Evolutionary conservation across 352 stramenopile species (phyloP), one percentile per base, ranked within the genome.

Genomic region (Globisporangium alternatum): DNA sequence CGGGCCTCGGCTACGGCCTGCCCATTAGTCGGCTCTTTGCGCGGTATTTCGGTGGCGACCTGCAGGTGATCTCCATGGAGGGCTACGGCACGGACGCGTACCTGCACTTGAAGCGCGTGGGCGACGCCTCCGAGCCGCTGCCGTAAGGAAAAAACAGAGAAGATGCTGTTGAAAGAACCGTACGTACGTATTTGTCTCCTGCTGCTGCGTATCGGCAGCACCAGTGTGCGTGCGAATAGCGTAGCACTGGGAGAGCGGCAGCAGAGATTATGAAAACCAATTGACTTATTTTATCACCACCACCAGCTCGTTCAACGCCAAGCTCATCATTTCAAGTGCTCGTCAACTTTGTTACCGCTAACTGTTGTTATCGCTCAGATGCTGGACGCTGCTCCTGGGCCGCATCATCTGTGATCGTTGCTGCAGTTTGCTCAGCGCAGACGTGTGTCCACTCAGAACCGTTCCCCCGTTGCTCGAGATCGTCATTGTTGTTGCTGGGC

Each of bases 1-100:
- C 96, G 43, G 97, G 97, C 13, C 83, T 99, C 39, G 97, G 97
- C 57, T 99, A 99, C 66, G 97, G 97, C 0, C 77, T 99, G 48
- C 97, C 97, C 9, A 98, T 98, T 60, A 95, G 83, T 62, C 81
- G 97, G 19, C 90, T 98, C n/a, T 99, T 99, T 77, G 97, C 97
- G 67, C 90, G 97, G 59, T 99, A 99, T 82, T 99, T 99, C 78
- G 98, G 97, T 28, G 98, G 98, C 21, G 98, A 99, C 76, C 76
- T 99, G 22, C 95, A 97, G 70, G 97, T 99, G 57, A 99, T 99
- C 76, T 99, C 96, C 13, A 99, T 99, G 97, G 97, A 99, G 67
- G 98, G 98, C 22, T 99, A 99, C 72, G 98, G 98, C 48, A 99
- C 97, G 0, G 98, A 99, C 77, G 89, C 93, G n/a, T 98, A 98